A percentile compares a stretch with the other conserved stretches of the same genome.
Conservation (phyloP, 75 land plant species). For the Sequoia sempervirens region DNA sequence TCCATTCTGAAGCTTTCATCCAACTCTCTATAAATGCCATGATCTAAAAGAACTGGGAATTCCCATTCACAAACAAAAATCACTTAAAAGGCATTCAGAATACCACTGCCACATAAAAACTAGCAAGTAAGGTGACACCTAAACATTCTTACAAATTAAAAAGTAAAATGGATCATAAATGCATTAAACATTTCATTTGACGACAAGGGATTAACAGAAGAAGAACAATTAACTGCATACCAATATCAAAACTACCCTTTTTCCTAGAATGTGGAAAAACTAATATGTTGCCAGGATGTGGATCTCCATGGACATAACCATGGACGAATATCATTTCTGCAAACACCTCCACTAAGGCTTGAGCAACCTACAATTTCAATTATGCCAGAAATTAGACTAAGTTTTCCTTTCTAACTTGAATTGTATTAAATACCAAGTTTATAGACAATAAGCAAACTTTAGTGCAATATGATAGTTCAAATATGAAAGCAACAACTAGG, state of each 20-base stretch:
- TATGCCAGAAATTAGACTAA: background rate
- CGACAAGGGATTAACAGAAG: background rate
- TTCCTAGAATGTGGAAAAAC: conserved; percentile 42
- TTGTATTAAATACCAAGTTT: background rate
- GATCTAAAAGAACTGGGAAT: conserved; percentile 80
- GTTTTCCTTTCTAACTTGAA: background rate
- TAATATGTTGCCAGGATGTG: conserved; percentile 92
- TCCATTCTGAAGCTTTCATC: conserved; percentile 78
- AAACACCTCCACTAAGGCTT: conserved; percentile 72
- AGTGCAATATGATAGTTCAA: background rate
- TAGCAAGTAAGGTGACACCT: background rate
- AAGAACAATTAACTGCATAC: conserved; percentile 28
- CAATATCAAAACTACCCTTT: conserved; percentile 50
- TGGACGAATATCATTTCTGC: conserved; percentile 94
- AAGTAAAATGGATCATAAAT: background rate
- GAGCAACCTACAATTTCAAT: conserved; percentile 60
- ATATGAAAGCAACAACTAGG: background rate
- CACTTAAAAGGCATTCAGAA: background rate
- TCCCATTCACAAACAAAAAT: background rate
- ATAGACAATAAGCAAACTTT: background rate
- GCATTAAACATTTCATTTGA: background rate
- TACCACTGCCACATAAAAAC: background rate
- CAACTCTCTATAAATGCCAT: conserved; percentile 86
- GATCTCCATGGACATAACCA: conserved; percentile 94
- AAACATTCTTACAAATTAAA: background rate